These are phyloP conservation scores for Picea abies DNA, from an alignment of 83 land plant species.

Conservation along the genomic window DNA sequence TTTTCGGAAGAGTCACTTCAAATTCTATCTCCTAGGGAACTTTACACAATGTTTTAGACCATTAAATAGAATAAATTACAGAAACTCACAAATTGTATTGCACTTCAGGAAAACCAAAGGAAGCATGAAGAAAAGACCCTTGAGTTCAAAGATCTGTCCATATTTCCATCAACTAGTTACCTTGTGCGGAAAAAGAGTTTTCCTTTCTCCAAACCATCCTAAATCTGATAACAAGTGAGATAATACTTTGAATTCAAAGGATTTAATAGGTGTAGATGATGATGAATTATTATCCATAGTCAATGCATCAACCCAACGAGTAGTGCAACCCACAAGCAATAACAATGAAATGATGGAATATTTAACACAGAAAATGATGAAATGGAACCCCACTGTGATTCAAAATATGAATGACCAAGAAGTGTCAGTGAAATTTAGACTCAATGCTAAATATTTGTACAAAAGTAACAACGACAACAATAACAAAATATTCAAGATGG, in stretches of 20 bases:
- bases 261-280: background rate
- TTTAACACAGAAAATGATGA: background rate
- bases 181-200: conserved; percentile 23
- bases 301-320: background rate
- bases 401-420: background rate
- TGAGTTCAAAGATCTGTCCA: conserved; percentile 86
- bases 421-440: background rate
- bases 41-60: too few species aligned
- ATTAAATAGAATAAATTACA: too few species aligned
- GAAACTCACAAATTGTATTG: too few species aligned
- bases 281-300: background rate
- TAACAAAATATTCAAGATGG: background rate
- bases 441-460: background rate
- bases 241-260: background rate
- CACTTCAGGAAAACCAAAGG: conserved; percentile 76
- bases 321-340: background rate
- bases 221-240: background rate
- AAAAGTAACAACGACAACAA: background rate
- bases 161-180: conserved; percentile 75
- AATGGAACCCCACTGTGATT: background rate
- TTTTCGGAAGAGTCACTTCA: too few species aligned
- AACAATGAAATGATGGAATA: background rate
- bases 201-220: background rate
- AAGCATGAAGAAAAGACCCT: conserved; percentile 56
- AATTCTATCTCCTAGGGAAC: too few species aligned